phyloP scores from a whole-genome alignment of 169 alveolate species.

The Cardiosporidium cionae region DNA sequence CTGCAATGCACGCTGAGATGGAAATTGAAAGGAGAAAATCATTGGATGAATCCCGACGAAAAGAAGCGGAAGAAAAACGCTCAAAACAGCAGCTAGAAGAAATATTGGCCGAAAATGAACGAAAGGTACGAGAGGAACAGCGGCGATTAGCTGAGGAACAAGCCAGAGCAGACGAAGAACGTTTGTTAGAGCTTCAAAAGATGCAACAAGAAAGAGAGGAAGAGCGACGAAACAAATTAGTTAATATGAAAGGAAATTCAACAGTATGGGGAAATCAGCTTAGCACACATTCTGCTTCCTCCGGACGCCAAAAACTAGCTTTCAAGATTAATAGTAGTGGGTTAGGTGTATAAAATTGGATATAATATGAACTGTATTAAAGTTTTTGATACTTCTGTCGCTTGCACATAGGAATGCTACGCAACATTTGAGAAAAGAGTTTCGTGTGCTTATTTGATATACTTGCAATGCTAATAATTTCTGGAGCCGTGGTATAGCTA shows the following conservation, averaged over 20 bases:
- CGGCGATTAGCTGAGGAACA: constrained; percentile 19
- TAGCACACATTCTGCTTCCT: too few relatives aligned
- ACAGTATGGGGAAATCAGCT: neutral
- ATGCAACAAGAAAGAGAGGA: constrained; percentile 7
- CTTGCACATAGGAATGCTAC: too few relatives aligned
- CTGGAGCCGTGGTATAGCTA: too few relatives aligned
- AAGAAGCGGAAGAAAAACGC: constrained; percentile 12
- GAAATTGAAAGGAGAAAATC: neutral
- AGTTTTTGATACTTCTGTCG: too few relatives aligned
- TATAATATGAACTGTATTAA: too few relatives aligned
- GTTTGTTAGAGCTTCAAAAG: constrained; percentile 10
- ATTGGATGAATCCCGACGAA: constrained; percentile 5
- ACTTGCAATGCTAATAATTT: too few relatives aligned
- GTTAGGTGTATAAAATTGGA: too few relatives aligned
- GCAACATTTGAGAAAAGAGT: too few relatives aligned
- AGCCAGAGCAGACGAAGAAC: constrained; percentile 16
- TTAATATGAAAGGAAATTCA: neutral
- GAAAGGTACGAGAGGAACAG: constrained; percentile 13
- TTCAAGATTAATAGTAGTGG: too few relatives aligned
- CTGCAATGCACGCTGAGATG: neutral
- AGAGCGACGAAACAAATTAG: constrained; percentile 8
- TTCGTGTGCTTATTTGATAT: too few relatives aligned
- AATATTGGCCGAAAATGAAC: constrained; percentile 14
- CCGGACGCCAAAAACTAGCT: constrained; percentile 11
- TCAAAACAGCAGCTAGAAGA: constrained; percentile 11